phyloP scores from a whole-genome alignment of 2,329 filamentous ascomycete species.

The Geosmithia putterillii region DNA sequence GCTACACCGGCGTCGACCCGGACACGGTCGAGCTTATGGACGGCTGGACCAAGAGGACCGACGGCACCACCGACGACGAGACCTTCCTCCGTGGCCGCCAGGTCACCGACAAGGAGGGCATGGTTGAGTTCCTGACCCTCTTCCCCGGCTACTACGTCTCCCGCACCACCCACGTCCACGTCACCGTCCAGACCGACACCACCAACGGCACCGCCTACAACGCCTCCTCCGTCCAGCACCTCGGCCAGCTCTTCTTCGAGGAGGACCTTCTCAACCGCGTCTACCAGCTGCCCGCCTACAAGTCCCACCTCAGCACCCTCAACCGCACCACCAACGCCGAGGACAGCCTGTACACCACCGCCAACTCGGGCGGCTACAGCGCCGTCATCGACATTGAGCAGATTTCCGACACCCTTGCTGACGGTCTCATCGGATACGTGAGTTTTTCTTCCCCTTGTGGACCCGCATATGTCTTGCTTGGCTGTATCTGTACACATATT shows the following conservation, averaged over 20 bases:
- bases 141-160: conserved; percentile 31
- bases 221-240: conserved; percentile 34
- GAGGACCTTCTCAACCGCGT: conserved; percentile 41
- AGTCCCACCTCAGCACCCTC: conserved; percentile 24
- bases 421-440: too few relatives aligned
- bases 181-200: conserved; percentile 23
- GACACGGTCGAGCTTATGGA: conserved; percentile 9
- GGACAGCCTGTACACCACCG: conserved; percentile 18
- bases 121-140: conserved; percentile 28
- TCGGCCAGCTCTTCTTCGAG: conserved; percentile 55
- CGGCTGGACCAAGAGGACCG: conserved; percentile 29
- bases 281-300: conserved; percentile 34
- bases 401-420: too few relatives aligned
- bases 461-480: too few relatives aligned
- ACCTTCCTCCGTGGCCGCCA: conserved; percentile 24
- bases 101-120: conserved; percentile 25
- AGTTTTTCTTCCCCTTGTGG: too few relatives aligned
- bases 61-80: conserved; percentile 15
- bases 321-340: conserved; percentile 34
- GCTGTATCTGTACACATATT: too few relatives aligned
- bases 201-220: conserved; percentile 21
- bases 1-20: conserved; percentile 5
- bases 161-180: conserved; percentile 35
- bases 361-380: too few relatives aligned
- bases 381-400: too few relatives aligned